phyloP scores from a whole-genome alignment of 2,329 filamentous ascomycete genomes.

The Neonectria coccinea region DNA sequence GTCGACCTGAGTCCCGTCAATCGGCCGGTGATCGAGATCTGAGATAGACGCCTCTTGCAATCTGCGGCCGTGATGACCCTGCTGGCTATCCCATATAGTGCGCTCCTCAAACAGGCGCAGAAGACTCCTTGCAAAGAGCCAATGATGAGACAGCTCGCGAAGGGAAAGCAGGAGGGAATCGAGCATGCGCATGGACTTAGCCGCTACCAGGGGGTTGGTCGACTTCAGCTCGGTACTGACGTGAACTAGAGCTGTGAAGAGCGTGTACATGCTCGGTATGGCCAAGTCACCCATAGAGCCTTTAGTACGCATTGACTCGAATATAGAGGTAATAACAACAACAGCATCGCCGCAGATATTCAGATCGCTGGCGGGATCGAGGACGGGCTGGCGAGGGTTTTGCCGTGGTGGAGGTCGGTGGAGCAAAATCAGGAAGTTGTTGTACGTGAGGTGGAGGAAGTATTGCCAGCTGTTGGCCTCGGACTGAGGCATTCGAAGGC shows the following conservation, averaged over 20 bases:
- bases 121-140: conserved; percentile 50
- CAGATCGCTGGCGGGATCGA: conserved; percentile 39
- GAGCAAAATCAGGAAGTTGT: conserved; percentile 51
- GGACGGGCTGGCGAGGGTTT: conserved; percentile 22
- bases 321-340: conserved; percentile 44
- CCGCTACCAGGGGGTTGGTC: conserved; percentile 47
- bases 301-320: conserved; percentile 45
- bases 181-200: conserved; percentile 46
- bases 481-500: conserved; percentile 40
- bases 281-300: conserved; percentile 44
- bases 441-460: conserved; percentile 51
- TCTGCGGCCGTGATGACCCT: conserved; percentile 7
- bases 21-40: conserved; percentile 12
- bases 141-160: conserved; percentile 45
- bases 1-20: conserved; percentile 7
- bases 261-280: conserved; percentile 43
- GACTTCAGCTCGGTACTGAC: conserved; percentile 45
- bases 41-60: conserved; percentile 17
- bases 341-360: conserved; percentile 49
- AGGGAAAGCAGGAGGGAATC: conserved; percentile 47
- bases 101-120: conserved; percentile 47
- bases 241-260: conserved; percentile 50
- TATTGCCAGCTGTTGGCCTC: conserved; percentile 46
- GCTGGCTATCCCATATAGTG: conserved; percentile 33
- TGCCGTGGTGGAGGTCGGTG: conserved; percentile 47